A percentile compares a stretch with the other conserved stretches of the same genome.
These are phyloP conservation scores for Phialocephala subalpina DNA, from an alignment of 2,329 filamentous ascomycete species.

Conservation along the genomic window DNA sequence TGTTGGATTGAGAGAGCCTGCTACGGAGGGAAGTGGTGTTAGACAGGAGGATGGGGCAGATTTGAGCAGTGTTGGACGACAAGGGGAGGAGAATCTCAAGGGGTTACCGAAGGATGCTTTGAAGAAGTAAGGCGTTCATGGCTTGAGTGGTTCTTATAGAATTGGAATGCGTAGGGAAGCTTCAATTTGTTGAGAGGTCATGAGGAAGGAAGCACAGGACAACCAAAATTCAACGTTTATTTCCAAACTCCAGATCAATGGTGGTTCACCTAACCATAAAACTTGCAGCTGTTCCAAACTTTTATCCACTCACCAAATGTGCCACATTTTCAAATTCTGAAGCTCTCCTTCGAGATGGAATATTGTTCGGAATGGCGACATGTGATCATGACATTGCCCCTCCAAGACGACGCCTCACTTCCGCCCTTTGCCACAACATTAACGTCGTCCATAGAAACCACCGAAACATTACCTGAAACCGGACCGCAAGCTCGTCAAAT, in stretches of 20 bases:
- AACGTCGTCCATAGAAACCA: conserved; percentile 3
- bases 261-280: too few relatives aligned
- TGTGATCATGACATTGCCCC: conserved; percentile 10
- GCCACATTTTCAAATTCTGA: too few relatives aligned
- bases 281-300: too few relatives aligned
- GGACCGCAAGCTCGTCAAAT: neutral
- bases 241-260: neutral
- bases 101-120: conserved; percentile 62
- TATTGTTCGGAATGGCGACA: neutral
- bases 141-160: neutral
- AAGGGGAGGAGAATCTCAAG: conserved; percentile 64
- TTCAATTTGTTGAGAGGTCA: neutral
- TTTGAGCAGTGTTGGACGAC: conserved; percentile 67
- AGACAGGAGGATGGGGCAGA: conserved; percentile 57
- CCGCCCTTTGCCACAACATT: conserved; percentile 3
- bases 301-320: too few relatives aligned
- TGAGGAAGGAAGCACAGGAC: neutral
- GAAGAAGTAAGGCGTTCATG: conserved; percentile 15
- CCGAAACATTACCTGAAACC: neutral
- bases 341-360: too few relatives aligned
- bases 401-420: conserved; percentile 6
- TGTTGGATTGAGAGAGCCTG: conserved; percentile 64
- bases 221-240: neutral
- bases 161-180: neutral
- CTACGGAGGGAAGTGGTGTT: conserved; percentile 63